Conservation (phyloP, 306 rosid species). For the Crotalaria pallida region DNA sequence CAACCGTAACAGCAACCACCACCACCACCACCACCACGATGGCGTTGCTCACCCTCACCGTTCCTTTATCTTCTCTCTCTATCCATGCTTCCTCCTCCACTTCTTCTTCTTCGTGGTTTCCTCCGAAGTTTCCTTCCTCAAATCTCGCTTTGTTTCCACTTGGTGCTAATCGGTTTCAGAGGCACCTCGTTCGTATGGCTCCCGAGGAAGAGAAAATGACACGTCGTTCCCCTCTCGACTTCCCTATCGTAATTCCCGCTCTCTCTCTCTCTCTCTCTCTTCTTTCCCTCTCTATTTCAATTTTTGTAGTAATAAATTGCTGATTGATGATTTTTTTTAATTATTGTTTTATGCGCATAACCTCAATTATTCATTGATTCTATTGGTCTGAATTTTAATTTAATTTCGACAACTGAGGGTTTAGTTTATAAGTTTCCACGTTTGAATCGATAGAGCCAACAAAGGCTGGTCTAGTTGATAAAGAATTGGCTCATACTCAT, state of each 20-base stretch:
- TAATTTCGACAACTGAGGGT: background rate
- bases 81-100: background rate
- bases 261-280: too few relatives aligned
- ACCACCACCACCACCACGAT: background rate
- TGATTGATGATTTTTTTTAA: background rate
- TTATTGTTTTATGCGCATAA: too few relatives aligned
- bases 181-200: slow-evolving; percentile 68
- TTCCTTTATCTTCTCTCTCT: background rate
- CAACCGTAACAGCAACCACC: too few relatives aligned
- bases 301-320: background rate
- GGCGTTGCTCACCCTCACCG: slow-evolving; percentile 31
- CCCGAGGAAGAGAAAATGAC: slow-evolving; percentile 77
- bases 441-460: too few relatives aligned
- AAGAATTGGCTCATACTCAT: too few relatives aligned
- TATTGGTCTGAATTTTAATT: background rate
- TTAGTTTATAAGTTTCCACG: too few relatives aligned
- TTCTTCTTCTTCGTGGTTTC: background rate
- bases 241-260: slow-evolving; percentile 49
- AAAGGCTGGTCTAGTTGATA: too few relatives aligned
- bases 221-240: slow-evolving; percentile 83
- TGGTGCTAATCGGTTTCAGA: slow-evolving; percentile 30
- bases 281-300: background rate
- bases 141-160: background rate
- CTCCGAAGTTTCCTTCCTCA: background rate
- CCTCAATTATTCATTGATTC: too few relatives aligned